Conservation (phyloP, 257 asterid species). For the Schizonepeta tenuifolia region DNA sequence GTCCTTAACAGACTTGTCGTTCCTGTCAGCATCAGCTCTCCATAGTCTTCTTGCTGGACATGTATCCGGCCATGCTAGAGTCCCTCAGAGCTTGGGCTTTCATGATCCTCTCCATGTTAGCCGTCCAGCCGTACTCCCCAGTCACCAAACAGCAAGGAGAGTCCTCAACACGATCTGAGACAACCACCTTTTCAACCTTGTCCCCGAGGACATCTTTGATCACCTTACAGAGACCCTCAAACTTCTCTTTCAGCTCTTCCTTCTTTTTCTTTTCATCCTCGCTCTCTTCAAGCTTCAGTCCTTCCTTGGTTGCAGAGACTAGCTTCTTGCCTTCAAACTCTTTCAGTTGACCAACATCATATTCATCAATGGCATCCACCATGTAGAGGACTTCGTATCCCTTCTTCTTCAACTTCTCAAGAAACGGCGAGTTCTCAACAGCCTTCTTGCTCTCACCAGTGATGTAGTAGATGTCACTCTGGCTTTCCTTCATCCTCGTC, state of each 20-base stretch:
- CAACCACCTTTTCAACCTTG: slow-evolving; percentile 66
- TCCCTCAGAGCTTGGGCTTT: slow-evolving; percentile 69
- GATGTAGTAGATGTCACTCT: slow-evolving; percentile 61
- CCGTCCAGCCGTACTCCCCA: slow-evolving; percentile 71
- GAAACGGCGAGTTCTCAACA: slow-evolving; percentile 77
- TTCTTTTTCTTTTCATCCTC: slow-evolving; percentile 68
- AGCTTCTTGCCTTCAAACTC: slow-evolving; percentile 70
- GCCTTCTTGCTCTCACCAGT: slow-evolving; percentile 80
- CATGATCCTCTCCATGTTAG: slow-evolving; percentile 76
- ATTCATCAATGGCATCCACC: slow-evolving; percentile 81
- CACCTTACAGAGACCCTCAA: slow-evolving; percentile 73
- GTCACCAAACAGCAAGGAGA: slow-evolving; percentile 78
- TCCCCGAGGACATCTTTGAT: slow-evolving; percentile 70
- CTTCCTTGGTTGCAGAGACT: slow-evolving; percentile 74
- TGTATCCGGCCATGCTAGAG: slow-evolving; percentile 68
- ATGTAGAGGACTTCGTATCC: slow-evolving; percentile 65
- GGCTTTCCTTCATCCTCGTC: slow-evolving; percentile 76
- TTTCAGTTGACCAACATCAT: slow-evolving; percentile 62
- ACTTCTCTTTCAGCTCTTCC: slow-evolving; percentile 55
- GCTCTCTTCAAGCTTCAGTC: slow-evolving; percentile 66
- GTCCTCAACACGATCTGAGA: slow-evolving; percentile 69
- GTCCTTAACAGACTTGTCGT: slow-evolving; percentile 69
- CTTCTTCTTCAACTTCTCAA: slow-evolving; percentile 67
- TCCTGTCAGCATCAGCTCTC: slow-evolving; percentile 71
- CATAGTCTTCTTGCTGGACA: slow-evolving; percentile 74